A percentile compares a stretch with the other conserved stretches of the same genome.
phyloP scores from a whole-genome alignment of 495 filamentous ascomycete genomes.

The Lindgomyces ingoldianus region DNA sequence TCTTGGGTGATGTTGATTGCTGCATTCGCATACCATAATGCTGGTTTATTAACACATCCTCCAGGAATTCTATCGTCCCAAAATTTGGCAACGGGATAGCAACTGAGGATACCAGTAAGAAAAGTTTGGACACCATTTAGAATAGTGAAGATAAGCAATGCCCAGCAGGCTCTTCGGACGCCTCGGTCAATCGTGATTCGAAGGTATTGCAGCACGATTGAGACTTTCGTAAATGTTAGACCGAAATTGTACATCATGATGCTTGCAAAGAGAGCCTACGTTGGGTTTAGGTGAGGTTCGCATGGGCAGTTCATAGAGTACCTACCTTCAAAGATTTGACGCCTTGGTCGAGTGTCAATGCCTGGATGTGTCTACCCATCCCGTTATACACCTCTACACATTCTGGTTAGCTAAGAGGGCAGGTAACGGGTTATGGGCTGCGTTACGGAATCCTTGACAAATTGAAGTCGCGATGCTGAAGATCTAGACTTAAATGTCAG shows the following conservation, averaged over 20 bases:
- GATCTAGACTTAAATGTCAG: slow-evolving; percentile 3
- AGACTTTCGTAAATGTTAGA: slow-evolving; percentile 20
- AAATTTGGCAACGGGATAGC: slow-evolving; percentile 26
- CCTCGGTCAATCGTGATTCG: slow-evolving; percentile 4
- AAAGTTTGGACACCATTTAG: slow-evolving; percentile 11
- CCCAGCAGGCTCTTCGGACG: slow-evolving; percentile 5
- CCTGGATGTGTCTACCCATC: slow-evolving; percentile 24
- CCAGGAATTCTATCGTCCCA: slow-evolving; percentile 25
- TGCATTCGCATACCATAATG: slow-evolving; percentile 27
- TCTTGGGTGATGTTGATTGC: slow-evolving; percentile 29
- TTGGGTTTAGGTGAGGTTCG: background rate
- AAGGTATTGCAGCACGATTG: slow-evolving; percentile 24
- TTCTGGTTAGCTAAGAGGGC: background rate
- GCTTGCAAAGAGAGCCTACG: slow-evolving; percentile 24
- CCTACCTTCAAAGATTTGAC: slow-evolving; percentile 24
- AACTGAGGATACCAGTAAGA: slow-evolving; percentile 8
- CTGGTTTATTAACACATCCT: slow-evolving; percentile 18
- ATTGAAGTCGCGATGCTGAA: slow-evolving; percentile 27
- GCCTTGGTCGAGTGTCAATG: slow-evolving; percentile 14
- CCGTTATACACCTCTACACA: slow-evolving; percentile 23
- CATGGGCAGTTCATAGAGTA: background rate
- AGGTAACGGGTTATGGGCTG: background rate
- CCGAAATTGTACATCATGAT: slow-evolving; percentile 31
- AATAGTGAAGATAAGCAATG: slow-evolving; percentile 7
- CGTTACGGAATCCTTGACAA: slow-evolving; percentile 22